Base-by-base conservation (phyloP, 768 basidiomycete genomes). In the Gyrodon lividus region DNA sequence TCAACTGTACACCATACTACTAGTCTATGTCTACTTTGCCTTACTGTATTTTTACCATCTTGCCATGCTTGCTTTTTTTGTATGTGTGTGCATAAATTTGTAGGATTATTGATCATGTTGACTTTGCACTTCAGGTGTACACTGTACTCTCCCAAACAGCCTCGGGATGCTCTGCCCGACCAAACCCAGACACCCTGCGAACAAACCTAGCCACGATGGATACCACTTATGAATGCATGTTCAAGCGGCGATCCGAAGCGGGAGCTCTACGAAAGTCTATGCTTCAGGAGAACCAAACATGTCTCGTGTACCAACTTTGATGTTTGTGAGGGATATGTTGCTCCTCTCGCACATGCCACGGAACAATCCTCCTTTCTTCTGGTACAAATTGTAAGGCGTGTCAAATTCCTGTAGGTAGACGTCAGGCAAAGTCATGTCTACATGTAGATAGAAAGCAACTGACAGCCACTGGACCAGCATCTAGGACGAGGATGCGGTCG, bases 401-500 rank as follows among this genome's bases (percentile, higher is more conserved):
- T 83, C 82, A 54, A 81, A 81, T 71, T 84, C 83, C 76, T 78
- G 58, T 12, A 12, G 49, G 12, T 30, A 39, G 6, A 22, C 34
- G 37, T 33, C 19, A 35, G 17, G 28, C 17, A 28, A 37, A 26
- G 0, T 31, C 13, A 3, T 12, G 12, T 31, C 31, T 1, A 28
- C 4, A 20, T 5, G 30, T 19, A 31, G 1, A 20, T 0, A 12
- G 13, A 41, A 12, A 20, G 42, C 23, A 3, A 31, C 77, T 68
- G 37, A 81, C 79, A 22, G 72, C 74, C 37, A 89, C 80, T 7
- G 68, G 70, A 1, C 88, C 87, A 19, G 77, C 75, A 51, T 85
- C 81, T 58, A 89, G 76, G 7, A 89, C 87, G 35, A 87, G 71
- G 41, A 89, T 83, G 20, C 81, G 72, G 64, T 92, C 87, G 59